These are phyloP conservation scores for Drechslerella stenobrocha DNA, from an alignment of 2,329 filamentous ascomycete species.

Conservation along the genomic window DNA sequence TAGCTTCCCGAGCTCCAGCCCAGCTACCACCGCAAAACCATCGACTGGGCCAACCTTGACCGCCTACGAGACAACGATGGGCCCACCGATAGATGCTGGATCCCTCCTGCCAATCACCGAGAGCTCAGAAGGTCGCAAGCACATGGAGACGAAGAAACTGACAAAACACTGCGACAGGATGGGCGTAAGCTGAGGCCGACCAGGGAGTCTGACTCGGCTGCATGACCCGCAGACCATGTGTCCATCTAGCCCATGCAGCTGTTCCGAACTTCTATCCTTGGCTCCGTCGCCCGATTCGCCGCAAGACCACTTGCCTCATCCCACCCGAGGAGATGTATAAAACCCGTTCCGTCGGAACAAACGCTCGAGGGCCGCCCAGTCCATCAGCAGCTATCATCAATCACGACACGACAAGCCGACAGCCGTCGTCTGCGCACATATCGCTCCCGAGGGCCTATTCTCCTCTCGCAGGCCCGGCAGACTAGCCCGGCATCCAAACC, in stretches of 20 bases:
- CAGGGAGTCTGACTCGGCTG: conserved; percentile 45
- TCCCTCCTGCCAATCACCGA: not conserved
- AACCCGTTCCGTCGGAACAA: no score
- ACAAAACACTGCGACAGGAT: not conserved
- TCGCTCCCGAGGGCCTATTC: conserved; percentile 1
- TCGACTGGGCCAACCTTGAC: not conserved
- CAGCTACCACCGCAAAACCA: not conserved
- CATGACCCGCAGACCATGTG: conserved; percentile 28
- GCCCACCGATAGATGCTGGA: not conserved
- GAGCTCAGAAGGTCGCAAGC: conserved; percentile 6
- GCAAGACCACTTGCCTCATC: no score
- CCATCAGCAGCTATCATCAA: no score
- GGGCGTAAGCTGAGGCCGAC: not conserved
- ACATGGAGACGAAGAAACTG: not conserved
- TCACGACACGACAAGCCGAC: no score
- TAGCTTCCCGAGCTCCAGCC: not conserved
- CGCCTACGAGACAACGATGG: not conserved
- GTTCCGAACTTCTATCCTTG: conserved; percentile 1
- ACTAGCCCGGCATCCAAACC: not conserved
- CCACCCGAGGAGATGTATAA: no score
- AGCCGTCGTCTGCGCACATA: conserved; percentile 14
- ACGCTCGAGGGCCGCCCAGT: no score
- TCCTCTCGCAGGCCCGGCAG: conserved; percentile 23
- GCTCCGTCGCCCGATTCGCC: no score
- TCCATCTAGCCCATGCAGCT: conserved; percentile 26